Evolutionary conservation across 1,284 basidiomycete species (phyloP).

Genomic region (Puccinia coronata): DNA sequence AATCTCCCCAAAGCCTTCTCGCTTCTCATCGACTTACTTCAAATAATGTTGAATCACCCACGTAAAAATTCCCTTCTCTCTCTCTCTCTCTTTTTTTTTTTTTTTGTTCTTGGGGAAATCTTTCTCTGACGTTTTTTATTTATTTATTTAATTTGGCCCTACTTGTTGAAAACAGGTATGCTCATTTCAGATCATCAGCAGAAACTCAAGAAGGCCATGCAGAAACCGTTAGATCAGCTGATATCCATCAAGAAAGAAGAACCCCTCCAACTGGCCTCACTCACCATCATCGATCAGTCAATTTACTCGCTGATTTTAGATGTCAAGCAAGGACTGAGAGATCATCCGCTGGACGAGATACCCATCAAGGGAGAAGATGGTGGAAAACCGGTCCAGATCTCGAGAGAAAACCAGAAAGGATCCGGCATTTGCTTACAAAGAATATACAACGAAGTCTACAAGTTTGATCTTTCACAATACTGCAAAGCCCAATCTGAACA

Average conservation of each 20-base stretch:
- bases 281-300: background rate
- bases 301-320: conserved; percentile 1
- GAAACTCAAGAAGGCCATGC: background rate
- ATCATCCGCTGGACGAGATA: background rate
- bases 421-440: conserved; percentile 6
- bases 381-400: background rate
- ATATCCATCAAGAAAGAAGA: background rate
- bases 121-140: no score
- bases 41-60: background rate
- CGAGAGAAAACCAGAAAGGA: background rate
- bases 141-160: background rate
- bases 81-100: background rate
- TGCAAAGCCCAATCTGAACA: background rate
- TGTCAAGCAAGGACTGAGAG: background rate
- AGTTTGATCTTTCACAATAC: conserved; percentile 3
- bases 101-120: background rate
- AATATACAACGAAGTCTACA: conserved; percentile 18
- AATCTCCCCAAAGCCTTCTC: background rate
- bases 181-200: background rate
- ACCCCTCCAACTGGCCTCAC: background rate
- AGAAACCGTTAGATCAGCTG: background rate
- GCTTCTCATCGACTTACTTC: background rate
- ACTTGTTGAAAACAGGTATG: background rate
- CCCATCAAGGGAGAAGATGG: background rate
- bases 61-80: no score